phyloP scores from a whole-genome alignment of 139 green algal genomes.

The Astrephomene gubernaculifera region DNA sequence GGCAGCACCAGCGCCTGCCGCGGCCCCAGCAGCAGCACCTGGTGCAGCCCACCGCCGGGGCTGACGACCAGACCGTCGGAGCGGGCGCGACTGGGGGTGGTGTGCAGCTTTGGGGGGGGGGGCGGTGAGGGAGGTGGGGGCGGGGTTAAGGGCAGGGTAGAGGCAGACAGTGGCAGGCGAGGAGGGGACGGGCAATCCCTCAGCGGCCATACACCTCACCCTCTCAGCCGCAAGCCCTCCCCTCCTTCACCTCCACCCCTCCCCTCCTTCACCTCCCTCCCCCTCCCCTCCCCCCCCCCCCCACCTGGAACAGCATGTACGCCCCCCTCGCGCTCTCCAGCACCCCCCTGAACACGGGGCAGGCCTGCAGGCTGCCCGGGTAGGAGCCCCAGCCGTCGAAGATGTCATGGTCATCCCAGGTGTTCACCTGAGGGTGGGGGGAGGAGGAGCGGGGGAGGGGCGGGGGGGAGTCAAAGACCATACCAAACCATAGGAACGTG shows the following conservation, averaged over 20 bases:
- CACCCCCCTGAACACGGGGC: conserved; percentile 72
- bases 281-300: conserved; percentile 42
- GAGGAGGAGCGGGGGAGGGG: neutral
- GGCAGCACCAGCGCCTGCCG: neutral
- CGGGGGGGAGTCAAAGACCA: no score
- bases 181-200: neutral
- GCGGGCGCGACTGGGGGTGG: no score
- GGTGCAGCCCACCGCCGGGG: no score
- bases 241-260: conserved; percentile 57
- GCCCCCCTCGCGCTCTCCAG: conserved; percentile 54
- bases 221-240: neutral
- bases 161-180: neutral
- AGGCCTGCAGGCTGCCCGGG: conserved; percentile 44
- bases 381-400: conserved; percentile 66
- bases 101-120: neutral
- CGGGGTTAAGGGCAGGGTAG: neutral
- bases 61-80: no score
- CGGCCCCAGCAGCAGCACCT: no score
- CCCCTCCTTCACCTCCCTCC: conserved; percentile 41
- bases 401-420: conserved; percentile 59
- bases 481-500: no score
- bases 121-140: neutral
- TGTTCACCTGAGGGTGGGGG: conserved; percentile 32
- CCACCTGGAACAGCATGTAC: conserved; percentile 80
- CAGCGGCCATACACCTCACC: neutral